Base-by-base conservation (phyloP, 129 eudicot species). In the Calendula officinalis region DNA sequence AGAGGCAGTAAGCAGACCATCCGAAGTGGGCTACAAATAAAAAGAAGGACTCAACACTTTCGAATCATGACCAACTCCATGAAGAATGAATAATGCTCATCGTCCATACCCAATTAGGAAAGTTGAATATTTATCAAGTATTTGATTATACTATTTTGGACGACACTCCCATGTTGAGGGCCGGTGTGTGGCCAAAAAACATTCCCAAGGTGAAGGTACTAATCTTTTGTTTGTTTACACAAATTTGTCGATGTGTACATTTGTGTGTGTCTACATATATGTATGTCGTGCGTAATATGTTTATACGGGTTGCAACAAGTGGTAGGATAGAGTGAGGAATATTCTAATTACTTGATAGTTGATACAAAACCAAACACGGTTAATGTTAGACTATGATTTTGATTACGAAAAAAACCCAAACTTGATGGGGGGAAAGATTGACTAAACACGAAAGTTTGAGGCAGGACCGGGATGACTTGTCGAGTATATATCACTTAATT, bases 11-110 rank as follows among this genome's bases (percentile, higher is more conserved):
- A 54, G 48, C 70, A 63, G 59, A 72, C 77, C 77, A 54, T 72
- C 42, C 42, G 64, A 64, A 72, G 77, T 55, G 77, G 77, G 71
- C 63, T 43, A 58, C 71, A 72, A 54, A 64, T 72, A 54, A 64
- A 22, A 63, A 44, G 42, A 63, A 55, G 49, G 30, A 47, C 64
- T 32, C 68, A 41, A 6, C 62, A 8, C 44, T 56, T 66, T 52
- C 62, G 47, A 63, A 53, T 55, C 65, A 72, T 72, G 71, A 72
- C 33, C 10, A 64, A 35, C 9, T 72, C 44, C 42, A 63, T 69
- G 33, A 39, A 55, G 30, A 55, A 58, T 5, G 52, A 17, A 34
- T 12, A 57, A 46, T 64, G 37, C 49, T 55, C 64, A 34, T 64
- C 42, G 66, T 37, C 47, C 71, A 64, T 64, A 64, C 77, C 71